Conservation (phyloP, 2,329 filamentous ascomycete species). For the Colletotrichum sp. region DNA sequence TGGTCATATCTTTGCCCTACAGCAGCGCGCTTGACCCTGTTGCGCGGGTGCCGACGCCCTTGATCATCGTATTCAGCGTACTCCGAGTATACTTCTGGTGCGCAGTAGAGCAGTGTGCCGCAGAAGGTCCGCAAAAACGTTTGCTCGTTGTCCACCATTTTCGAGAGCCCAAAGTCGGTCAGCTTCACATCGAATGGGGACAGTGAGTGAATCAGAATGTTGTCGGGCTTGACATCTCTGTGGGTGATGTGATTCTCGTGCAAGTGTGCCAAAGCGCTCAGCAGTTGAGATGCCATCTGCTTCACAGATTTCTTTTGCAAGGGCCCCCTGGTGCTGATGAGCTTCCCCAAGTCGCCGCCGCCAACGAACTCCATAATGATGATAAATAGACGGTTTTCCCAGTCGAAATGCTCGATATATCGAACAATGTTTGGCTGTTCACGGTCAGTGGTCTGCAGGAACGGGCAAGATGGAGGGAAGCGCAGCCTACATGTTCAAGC, state of each 20-base stretch:
- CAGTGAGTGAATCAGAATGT: conserved; percentile 81
- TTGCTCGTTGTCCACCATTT: conserved; percentile 87
- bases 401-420: conserved; percentile 88
- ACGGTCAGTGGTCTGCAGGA: not conserved
- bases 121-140: conserved; percentile 97
- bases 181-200: conserved; percentile 85
- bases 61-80: conserved; percentile 72
- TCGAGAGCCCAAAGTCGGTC: conserved; percentile 95
- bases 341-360: conserved; percentile 80
- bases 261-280: conserved; percentile 84
- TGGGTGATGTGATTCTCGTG: conserved; percentile 91
- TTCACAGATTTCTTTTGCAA: conserved; percentile 74
- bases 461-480: not conserved
- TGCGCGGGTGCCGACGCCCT: conserved; percentile 66
- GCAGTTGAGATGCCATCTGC: conserved; percentile 75
- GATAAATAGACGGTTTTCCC: conserved; percentile 83
- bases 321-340: conserved; percentile 64
- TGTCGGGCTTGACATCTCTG: conserved; percentile 98
- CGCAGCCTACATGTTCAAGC: conserved; percentile 74
- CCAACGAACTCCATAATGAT: conserved; percentile 96
- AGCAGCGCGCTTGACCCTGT: conserved; percentile 62
- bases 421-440: conserved; percentile 82
- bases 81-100: conserved; percentile 91
- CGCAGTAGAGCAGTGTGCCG: conserved; percentile 93
- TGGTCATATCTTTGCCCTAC: conserved; percentile 79